Evolutionary conservation across 176 grass and related monocot genomes (phyloP).

Genomic region (Zea luxurians): DNA sequence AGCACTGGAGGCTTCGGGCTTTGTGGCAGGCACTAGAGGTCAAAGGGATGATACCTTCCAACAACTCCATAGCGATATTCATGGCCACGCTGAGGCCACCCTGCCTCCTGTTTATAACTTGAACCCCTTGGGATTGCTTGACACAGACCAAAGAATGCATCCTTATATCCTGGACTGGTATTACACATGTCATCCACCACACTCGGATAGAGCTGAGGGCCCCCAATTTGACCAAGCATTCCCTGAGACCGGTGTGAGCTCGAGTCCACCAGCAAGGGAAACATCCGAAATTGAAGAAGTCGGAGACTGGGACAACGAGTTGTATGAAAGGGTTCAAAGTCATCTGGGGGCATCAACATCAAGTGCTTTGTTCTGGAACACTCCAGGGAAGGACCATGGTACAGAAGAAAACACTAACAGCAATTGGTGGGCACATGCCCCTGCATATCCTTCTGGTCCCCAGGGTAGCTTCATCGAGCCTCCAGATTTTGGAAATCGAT

Average conservation of each 20-base stretch:
- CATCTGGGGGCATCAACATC: constrained; percentile 77
- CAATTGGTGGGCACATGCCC: constrained; percentile 53
- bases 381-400: constrained; percentile 14
- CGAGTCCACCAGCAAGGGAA: constrained; percentile 22
- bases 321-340: constrained; percentile 48
- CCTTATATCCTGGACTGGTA: constrained; percentile 93
- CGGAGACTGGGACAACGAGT: constrained; percentile 16
- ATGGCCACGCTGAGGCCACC: constrained; percentile 26
- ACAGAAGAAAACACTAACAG: constrained; percentile 22
- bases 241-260: constrained; percentile 16
- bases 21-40: constrained; percentile 42
- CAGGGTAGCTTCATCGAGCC: constrained; percentile 73
- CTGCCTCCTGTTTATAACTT: constrained; percentile 43
- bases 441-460: constrained; percentile 25
- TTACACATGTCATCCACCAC: constrained; percentile 53
- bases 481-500: constrained; percentile 41
- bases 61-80: constrained; percentile 35
- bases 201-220: constrained; percentile 36
- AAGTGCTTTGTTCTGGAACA: constrained; percentile 53
- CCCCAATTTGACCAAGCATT: constrained; percentile 27
- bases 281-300: constrained; percentile 54
- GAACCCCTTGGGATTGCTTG: constrained; percentile 57
- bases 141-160: constrained; percentile 56
- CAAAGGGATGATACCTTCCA: constrained; percentile 50
- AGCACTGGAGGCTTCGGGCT: constrained; percentile 54